These are phyloP conservation scores for Cudoniella acicularis DNA, from an alignment of 495 filamentous ascomycete species.

Conservation along the genomic window DNA sequence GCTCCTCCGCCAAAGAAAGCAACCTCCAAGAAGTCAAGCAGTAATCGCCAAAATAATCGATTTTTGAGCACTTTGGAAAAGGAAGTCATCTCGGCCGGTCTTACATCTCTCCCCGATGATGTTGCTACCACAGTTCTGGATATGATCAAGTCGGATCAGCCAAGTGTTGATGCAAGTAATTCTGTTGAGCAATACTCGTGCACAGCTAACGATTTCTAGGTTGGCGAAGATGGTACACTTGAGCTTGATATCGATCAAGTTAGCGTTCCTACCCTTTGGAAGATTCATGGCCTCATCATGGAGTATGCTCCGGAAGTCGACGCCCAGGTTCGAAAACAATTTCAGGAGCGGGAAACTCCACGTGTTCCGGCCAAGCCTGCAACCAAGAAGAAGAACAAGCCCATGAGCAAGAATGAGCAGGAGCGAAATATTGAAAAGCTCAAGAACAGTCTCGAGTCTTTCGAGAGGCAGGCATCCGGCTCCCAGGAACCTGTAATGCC, in stretches of 20 bases:
- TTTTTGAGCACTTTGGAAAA: constrained; percentile 73
- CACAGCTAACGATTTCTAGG: constrained; percentile 26
- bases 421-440: constrained; percentile 83
- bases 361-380: constrained; percentile 44
- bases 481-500: constrained; percentile 24
- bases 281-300: constrained; percentile 73
- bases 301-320: constrained; percentile 57
- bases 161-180: constrained; percentile 54
- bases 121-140: constrained; percentile 77
- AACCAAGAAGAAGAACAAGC: constrained; percentile 96
- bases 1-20: constrained; percentile 31
- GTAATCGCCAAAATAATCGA: constrained; percentile 38
- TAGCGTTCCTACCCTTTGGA: constrained; percentile 65
- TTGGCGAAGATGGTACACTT: constrained; percentile 70
- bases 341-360: constrained; percentile 36
- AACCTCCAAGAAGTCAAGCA: constrained; percentile 49
- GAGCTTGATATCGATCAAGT: constrained; percentile 89
- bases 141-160: constrained; percentile 86
- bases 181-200: constrained; percentile 6
- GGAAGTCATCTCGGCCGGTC: constrained; percentile 77
- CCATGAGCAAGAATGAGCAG: constrained; percentile 93
- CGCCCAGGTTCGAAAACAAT: constrained; percentile 10
- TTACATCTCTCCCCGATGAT: constrained; percentile 66
- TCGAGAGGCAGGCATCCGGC: constrained; percentile 17
- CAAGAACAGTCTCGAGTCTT: constrained; percentile 44